Evolutionary conservation across 495 filamentous ascomycete genomes (phyloP).

Genomic region (Trichoderma asperelloides): DNA sequence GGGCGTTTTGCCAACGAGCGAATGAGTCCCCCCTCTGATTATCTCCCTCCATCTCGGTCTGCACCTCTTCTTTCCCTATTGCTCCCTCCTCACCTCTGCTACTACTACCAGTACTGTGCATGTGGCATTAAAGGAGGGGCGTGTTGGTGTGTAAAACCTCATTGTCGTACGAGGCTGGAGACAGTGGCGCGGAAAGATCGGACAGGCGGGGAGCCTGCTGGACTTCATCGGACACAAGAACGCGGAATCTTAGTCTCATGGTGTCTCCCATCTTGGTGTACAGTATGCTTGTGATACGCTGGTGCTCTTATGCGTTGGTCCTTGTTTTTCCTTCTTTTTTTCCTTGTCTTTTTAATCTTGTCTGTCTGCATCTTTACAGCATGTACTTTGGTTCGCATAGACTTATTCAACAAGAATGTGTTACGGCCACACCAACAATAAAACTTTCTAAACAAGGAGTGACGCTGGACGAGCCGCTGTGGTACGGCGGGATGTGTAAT

Average conservation of each 20-base stretch:
- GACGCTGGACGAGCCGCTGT: not conserved
- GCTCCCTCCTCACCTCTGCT: no score
- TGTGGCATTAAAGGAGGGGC: no score
- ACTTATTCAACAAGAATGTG: not conserved
- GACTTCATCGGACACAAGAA: constrained; percentile 7
- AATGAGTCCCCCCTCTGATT: no score
- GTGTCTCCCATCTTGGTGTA: not conserved
- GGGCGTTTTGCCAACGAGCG: no score
- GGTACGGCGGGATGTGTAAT: not conserved
- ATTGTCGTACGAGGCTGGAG: not conserved
- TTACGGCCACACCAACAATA: not conserved
- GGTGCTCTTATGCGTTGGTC: not conserved
- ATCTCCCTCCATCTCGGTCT: no score
- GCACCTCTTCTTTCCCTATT: no score
- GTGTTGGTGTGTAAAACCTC: no score
- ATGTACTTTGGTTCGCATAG: not conserved
- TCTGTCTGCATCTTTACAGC: not conserved
- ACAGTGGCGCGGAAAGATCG: constrained; percentile 1
- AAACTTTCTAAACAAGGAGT: not conserved
- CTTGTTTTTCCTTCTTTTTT: not conserved
- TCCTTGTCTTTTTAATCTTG: not conserved
- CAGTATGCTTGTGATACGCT: not conserved
- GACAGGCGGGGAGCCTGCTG: constrained; percentile 8
- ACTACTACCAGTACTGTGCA: no score
- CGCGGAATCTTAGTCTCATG: not conserved